Conservation (phyloP, 192 early-diverging fungal genomes). For the Mycoemilia scoparia region DNA sequence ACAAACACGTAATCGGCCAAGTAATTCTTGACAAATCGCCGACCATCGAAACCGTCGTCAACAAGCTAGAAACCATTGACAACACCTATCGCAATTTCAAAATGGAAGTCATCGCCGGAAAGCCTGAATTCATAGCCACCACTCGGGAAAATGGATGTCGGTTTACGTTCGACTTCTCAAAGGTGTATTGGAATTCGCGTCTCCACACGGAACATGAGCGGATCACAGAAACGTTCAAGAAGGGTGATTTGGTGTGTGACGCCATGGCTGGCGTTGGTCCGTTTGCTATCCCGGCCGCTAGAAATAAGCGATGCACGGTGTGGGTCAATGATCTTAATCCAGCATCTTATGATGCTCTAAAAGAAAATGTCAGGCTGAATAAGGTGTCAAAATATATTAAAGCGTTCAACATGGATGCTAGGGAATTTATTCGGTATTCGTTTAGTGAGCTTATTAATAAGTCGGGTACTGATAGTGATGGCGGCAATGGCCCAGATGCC, state of each 20-base stretch:
- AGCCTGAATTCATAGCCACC: constrained; percentile 68
- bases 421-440: constrained; percentile 69
- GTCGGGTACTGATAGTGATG: not conserved
- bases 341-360: constrained; percentile 56
- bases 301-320: constrained; percentile 53
- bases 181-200: constrained; percentile 99
- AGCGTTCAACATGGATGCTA: constrained; percentile 79
- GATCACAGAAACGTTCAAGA: constrained; percentile 56
- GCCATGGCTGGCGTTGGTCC: constrained; percentile 97
- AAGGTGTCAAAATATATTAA: constrained; percentile 55
- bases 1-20: constrained; percentile 81
- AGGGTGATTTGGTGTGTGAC: constrained; percentile 67
- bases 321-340: constrained; percentile 99
- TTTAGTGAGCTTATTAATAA: constrained; percentile 38
- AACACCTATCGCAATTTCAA: constrained; percentile 89
- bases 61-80: constrained; percentile 91
- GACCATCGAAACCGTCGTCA: constrained; percentile 77
- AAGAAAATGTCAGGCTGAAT: constrained; percentile 67
- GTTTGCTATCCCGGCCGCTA: constrained; percentile 85
- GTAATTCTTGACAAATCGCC: constrained; percentile 92
- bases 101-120: constrained; percentile 90
- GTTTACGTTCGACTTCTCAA: constrained; percentile 87
- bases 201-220: constrained; percentile 89
- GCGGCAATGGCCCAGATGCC: not conserved
- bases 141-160: constrained; percentile 78